Evolutionary conservation across 2,329 filamentous ascomycete genomes (phyloP).

Genomic region (Aureobasidium pullulans): DNA sequence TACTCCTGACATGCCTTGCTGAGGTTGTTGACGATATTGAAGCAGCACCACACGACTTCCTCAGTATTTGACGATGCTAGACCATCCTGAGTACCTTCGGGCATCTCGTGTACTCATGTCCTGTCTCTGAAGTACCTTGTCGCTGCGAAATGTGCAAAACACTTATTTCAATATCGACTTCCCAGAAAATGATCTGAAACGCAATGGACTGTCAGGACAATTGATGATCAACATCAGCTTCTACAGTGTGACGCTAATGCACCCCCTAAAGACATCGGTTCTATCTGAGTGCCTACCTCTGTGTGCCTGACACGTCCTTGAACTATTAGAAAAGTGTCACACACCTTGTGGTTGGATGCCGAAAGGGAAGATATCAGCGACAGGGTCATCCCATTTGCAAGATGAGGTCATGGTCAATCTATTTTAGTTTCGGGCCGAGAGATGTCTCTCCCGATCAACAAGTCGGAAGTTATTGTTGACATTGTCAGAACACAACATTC

Average conservation of each 20-base stretch:
- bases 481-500: background rate
- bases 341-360: background rate
- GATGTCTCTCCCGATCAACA: background rate
- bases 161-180: too few relatives aligned
- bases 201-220: too few relatives aligned
- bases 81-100: too few relatives aligned
- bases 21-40: background rate
- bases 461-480: background rate
- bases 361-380: background rate
- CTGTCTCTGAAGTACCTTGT: too few relatives aligned
- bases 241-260: too few relatives aligned
- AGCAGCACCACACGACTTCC: background rate
- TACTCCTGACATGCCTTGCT: background rate
- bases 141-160: background rate
- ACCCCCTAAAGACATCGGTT: too few relatives aligned
- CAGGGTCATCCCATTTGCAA: background rate
- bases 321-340: too few relatives aligned
- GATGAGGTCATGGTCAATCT: background rate
- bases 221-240: too few relatives aligned
- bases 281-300: too few relatives aligned
- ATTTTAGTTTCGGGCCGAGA: constrained; percentile 6
- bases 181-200: too few relatives aligned
- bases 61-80: background rate
- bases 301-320: too few relatives aligned
- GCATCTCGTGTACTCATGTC: too few relatives aligned